Evolutionary conservation across 1,284 basidiomycete species (phyloP).

Genomic region (Ceratobasidium sp.): DNA sequence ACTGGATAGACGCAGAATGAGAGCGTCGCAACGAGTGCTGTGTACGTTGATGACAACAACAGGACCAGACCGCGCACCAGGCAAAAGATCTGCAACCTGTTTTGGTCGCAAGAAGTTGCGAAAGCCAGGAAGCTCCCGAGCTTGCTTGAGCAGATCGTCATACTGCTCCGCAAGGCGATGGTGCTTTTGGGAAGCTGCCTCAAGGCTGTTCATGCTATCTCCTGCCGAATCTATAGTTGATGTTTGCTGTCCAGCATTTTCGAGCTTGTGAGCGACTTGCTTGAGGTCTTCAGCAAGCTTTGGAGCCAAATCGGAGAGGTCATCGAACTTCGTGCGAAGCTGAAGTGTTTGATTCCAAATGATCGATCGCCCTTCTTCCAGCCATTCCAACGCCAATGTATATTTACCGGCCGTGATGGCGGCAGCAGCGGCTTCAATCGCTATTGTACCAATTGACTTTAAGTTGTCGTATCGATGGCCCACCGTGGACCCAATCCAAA

Average conservation of each 20-base stretch:
- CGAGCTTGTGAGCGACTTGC: neutral
- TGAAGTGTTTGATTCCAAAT: conserved; percentile 9
- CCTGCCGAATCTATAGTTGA: neutral
- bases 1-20: neutral
- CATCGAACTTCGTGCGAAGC: conserved; percentile 7
- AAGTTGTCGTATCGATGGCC: neutral
- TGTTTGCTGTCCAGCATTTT: neutral
- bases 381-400: conserved; percentile 5
- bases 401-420: neutral
- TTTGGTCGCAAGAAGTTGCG: neutral
- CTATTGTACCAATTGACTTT: neutral
- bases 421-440: neutral
- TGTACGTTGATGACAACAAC: neutral
- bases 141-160: neutral
- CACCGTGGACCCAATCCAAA: neutral
- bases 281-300: conserved; percentile 15
- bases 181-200: neutral
- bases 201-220: neutral
- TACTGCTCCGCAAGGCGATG: neutral
- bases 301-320: neutral
- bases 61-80: neutral
- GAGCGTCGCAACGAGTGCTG: neutral
- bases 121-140: neutral
- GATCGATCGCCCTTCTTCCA: conserved; percentile 17
- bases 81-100: neutral